Conservation (phyloP, 345 rosid genomes). For the Sisymbrium altissimum region DNA sequence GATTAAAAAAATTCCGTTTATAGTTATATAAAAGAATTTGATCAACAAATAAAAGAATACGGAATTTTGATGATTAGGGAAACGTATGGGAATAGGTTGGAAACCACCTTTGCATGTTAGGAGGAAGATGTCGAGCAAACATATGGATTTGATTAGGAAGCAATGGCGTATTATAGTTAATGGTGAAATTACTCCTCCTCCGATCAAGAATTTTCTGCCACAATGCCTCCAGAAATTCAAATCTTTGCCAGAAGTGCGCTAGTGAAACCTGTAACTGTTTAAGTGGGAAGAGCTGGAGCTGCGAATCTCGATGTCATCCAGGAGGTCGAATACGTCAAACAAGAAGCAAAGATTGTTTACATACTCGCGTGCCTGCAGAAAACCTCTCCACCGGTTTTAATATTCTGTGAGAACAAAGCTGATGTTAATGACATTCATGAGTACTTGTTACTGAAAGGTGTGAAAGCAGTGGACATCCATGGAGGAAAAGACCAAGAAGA, state of each 20-base stretch:
- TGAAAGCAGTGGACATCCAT: slow-evolving; percentile 87
- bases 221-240: slow-evolving; percentile 94
- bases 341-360: slow-evolving; percentile 91
- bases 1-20: no score
- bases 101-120: no score
- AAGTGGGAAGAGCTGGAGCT: slow-evolving; percentile 95
- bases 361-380: slow-evolving; percentile 90
- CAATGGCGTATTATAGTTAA: no score
- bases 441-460: slow-evolving; percentile 88
- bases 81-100: no score
- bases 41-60: no score
- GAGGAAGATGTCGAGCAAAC: no score
- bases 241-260: slow-evolving; percentile 89
- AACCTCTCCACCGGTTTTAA: slow-evolving; percentile 87
- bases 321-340: slow-evolving; percentile 94
- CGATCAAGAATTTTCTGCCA: slow-evolving; percentile 95
- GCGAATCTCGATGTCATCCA: slow-evolving; percentile 97
- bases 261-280: slow-evolving; percentile 80
- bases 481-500: slow-evolving; percentile 97
- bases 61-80: no score
- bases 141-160: no score
- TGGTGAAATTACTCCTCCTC: no score
- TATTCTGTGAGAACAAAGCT: slow-evolving; percentile 95
- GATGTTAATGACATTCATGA: slow-evolving; percentile 91
- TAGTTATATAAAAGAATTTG: no score